A percentile compares a stretch with the other conserved stretches of the same genome.
phyloP scores from a whole-genome alignment of 108 stramenopile species.

The Skeletonema marinoi region DNA sequence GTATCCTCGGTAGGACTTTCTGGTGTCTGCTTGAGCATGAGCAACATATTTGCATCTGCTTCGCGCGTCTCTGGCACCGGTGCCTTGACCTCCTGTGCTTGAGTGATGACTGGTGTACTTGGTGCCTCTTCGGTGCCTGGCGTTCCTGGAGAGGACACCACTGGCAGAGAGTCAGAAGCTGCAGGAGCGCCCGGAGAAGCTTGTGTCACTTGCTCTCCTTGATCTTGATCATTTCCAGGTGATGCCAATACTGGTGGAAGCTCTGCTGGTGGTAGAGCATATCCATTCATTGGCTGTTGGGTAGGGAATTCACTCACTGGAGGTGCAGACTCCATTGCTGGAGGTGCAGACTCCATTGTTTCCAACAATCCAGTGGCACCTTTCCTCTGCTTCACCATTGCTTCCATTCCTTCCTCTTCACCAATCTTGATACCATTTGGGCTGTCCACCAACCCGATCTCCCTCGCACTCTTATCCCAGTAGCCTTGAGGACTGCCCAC shows the following conservation, averaged over 20 bases:
- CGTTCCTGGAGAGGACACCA: conserved; percentile 24
- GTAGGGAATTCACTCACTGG: neutral
- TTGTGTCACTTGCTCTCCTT: neutral
- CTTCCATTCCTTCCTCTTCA: conserved; percentile 1
- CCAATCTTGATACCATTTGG: conserved; percentile 63
- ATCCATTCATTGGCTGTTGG: neutral
- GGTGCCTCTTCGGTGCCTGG: conserved; percentile 3
- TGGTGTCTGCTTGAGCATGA: conserved; percentile 44
- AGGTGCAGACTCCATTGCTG: neutral
- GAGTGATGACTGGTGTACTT: neutral
- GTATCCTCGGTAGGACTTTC: conserved; percentile 25
- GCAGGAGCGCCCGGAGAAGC: neutral
- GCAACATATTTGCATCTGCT: conserved; percentile 46
- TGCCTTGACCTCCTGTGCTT: neutral
- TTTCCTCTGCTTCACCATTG: conserved; percentile 22
- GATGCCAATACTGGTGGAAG: neutral
- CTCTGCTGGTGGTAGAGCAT: neutral
- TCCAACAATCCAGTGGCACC: conserved; percentile 18
- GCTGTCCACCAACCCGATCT: conserved; percentile 80
- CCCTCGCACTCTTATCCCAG: conserved; percentile 83
- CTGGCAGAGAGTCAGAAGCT: neutral
- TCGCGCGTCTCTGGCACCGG: neutral
- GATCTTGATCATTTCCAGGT: neutral
- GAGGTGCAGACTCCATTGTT: neutral
- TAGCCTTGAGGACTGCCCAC: conserved; percentile 85